A percentile compares a stretch with the other conserved stretches of the same genome.
phyloP scores from a whole-genome alignment of 768 basidiomycete genomes.

The Phylloporus sp. region DNA sequence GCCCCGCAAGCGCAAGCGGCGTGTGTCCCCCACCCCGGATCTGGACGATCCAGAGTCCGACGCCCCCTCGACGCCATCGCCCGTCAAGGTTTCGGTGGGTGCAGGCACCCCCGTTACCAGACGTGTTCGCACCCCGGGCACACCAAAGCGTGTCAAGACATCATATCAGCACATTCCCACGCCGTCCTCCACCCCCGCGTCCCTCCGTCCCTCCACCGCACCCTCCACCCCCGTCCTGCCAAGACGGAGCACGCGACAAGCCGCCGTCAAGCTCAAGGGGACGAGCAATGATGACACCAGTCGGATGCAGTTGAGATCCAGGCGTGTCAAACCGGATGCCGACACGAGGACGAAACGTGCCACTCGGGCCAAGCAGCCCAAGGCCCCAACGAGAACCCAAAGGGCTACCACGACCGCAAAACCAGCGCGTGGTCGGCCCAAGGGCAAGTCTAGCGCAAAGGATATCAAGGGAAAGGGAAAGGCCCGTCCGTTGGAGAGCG shows the following conservation, averaged over 20 bases:
- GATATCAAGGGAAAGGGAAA: conserved; percentile 27
- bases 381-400: conserved; percentile 4
- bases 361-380: conserved; percentile 12
- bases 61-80: conserved; percentile 28
- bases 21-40: conserved; percentile 7
- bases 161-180: conserved; percentile 24
- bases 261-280: conserved; percentile 8
- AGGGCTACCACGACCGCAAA: conserved; percentile 7
- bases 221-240: conserved; percentile 18
- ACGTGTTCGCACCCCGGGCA: too few relatives aligned
- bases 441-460: conserved; percentile 10
- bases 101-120: background rate
- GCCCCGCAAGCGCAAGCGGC: conserved; percentile 27
- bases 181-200: conserved; percentile 21
- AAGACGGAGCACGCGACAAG: conserved; percentile 26
- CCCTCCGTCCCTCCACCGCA: conserved; percentile 6
- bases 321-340: conserved; percentile 3
- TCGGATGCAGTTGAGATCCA: conserved; percentile 20
- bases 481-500: conserved; percentile 17
- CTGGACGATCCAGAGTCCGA: conserved; percentile 8
- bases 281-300: conserved; percentile 9
- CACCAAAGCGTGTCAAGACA: conserved; percentile 16
- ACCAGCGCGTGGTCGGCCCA: conserved; percentile 20
- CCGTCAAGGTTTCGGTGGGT: conserved; percentile 24
- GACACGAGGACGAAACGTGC: conserved; percentile 6